These are phyloP conservation scores for Aureobasidium sp. DNA, from an alignment of 2,329 filamentous ascomycete species.

Conservation along the genomic window DNA sequence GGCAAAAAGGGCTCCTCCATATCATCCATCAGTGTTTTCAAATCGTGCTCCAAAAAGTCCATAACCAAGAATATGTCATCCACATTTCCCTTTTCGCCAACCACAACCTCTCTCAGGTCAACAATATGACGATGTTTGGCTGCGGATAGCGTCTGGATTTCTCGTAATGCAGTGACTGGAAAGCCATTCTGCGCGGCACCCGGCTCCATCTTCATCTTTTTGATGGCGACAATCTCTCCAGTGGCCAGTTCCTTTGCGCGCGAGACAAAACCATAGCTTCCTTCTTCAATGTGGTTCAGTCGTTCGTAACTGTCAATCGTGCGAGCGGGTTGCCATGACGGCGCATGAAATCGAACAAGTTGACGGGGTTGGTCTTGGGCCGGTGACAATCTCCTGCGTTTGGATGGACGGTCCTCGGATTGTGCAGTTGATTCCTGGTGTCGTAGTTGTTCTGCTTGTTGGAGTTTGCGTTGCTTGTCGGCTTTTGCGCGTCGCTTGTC, in stretches of 20 bases:
- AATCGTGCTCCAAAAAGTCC: conserved; percentile 95
- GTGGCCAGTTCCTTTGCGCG: conserved; percentile 68
- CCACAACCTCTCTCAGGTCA: conserved; percentile 70
- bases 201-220: conserved; percentile 90
- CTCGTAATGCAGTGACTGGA: conserved; percentile 83
- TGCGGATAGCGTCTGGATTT: conserved; percentile 85
- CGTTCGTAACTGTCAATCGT: conserved; percentile 85
- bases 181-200: conserved; percentile 48
- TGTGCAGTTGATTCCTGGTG: conserved; percentile 18
- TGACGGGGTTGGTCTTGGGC: conserved; percentile 43
- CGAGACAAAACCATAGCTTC: conserved; percentile 91
- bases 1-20: conserved; percentile 91
- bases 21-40: conserved; percentile 85
- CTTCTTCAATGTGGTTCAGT: conserved; percentile 95
- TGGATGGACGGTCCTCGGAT: conserved; percentile 43
- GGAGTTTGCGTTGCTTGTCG: conserved; percentile 66
- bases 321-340: conserved; percentile 62
- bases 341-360: conserved; percentile 64
- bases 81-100: conserved; percentile 22
- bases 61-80: conserved; percentile 83
- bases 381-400: conserved; percentile 53
- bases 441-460: conserved; percentile 42
- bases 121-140: conserved; percentile 80
- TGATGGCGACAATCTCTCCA: conserved; percentile 79
- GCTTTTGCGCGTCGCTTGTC: conserved; percentile 79